Evolutionary conservation across 495 filamentous ascomycete species (phyloP).

Genomic region (Aspergillus panamensis): DNA sequence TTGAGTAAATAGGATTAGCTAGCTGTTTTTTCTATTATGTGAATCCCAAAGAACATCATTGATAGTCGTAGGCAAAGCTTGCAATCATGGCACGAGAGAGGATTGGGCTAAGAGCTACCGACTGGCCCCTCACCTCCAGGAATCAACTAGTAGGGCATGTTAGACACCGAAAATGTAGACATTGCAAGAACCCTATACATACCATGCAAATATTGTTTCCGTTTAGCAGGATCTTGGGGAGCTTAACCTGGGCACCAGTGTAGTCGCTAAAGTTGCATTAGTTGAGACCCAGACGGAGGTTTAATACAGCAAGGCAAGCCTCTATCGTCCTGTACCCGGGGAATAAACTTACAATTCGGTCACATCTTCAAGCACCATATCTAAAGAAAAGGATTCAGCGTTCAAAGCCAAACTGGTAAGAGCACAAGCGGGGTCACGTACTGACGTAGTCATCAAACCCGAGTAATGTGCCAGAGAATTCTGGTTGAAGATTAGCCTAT

Average conservation of each 20-base stretch:
- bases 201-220: constrained; percentile 99
- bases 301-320: neutral
- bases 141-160: constrained; percentile 59
- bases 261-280: constrained; percentile 69
- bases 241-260: constrained; percentile 76
- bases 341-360: constrained; percentile 83
- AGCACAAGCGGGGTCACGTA: constrained; percentile 52
- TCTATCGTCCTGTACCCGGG: neutral
- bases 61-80: constrained; percentile 32
- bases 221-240: constrained; percentile 92
- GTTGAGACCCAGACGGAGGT: neutral
- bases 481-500: constrained; percentile 45
- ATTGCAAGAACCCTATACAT: constrained; percentile 17
- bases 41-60: constrained; percentile 28
- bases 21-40: constrained; percentile 11
- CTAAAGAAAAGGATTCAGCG: constrained; percentile 42
- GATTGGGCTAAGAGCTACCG: constrained; percentile 30
- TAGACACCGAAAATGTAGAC: constrained; percentile 8
- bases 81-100: constrained; percentile 24
- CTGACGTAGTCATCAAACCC: constrained; percentile 99
- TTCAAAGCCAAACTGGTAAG: neutral
- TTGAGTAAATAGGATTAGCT: neutral
- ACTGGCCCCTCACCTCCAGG: constrained; percentile 79
- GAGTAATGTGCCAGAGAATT: constrained; percentile 88
- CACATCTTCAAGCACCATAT: constrained; percentile 97